phyloP scores from a whole-genome alignment of 768 basidiomycete species.

The Strobilomyces echinocephalus region DNA sequence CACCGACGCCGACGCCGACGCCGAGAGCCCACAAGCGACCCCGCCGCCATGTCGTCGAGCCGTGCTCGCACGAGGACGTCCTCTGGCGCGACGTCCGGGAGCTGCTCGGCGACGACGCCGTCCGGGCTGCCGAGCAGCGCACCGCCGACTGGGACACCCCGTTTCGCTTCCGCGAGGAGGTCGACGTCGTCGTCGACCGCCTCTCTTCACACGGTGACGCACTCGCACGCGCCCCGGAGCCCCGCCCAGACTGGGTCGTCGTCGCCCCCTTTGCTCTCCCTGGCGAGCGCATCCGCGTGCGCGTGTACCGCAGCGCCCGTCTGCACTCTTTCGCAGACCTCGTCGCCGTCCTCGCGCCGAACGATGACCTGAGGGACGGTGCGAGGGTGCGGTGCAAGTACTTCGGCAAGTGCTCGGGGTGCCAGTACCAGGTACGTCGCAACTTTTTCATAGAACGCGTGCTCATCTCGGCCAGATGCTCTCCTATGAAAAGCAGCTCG shows the following conservation, averaged over 20 bases:
- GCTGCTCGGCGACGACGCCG: slow-evolving; percentile 58
- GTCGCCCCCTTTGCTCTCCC: slow-evolving; percentile 82
- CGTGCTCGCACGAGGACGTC: slow-evolving; percentile 70
- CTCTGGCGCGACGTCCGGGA: slow-evolving; percentile 64
- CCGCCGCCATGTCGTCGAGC: slow-evolving; percentile 34
- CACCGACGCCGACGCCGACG: background rate
- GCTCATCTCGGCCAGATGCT: slow-evolving; percentile 56
- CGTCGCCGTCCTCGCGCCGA: slow-evolving; percentile 59
- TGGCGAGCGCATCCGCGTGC: slow-evolving; percentile 70
- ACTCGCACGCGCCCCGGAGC: slow-evolving; percentile 48
- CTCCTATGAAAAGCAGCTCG: slow-evolving; percentile 80
- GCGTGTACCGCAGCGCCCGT: slow-evolving; percentile 65
- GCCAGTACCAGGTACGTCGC: slow-evolving; percentile 78
- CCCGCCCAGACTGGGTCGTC: slow-evolving; percentile 69
- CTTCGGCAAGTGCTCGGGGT: slow-evolving; percentile 87
- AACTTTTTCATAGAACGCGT: background rate
- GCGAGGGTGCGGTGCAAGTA: slow-evolving; percentile 72
- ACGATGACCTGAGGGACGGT: slow-evolving; percentile 60
- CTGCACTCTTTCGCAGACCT: slow-evolving; percentile 77
- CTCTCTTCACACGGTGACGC: slow-evolving; percentile 66
- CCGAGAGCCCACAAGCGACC: slow-evolving; percentile 22
- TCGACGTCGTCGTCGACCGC: slow-evolving; percentile 61
- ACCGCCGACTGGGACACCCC: slow-evolving; percentile 56
- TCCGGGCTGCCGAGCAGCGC: slow-evolving; percentile 41
- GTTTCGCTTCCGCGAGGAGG: slow-evolving; percentile 53